Conservation (phyloP, 306 rosid species). For the Glycyrrhiza uralensis region DNA sequence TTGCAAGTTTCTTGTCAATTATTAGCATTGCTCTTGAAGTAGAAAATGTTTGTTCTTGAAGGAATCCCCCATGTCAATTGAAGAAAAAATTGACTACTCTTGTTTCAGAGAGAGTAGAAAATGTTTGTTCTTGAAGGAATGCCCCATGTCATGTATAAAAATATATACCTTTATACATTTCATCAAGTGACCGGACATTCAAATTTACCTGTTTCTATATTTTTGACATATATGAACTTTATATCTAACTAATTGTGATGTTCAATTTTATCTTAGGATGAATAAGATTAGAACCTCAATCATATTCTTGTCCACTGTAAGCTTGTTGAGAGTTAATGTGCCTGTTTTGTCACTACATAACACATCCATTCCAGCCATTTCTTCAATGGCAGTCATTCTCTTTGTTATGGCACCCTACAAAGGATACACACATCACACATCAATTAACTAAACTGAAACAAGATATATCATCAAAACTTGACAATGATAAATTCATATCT, state of each 20-base stretch:
- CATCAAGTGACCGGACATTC: not conserved
- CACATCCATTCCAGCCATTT: conserved; percentile 88
- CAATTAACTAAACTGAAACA: not conserved
- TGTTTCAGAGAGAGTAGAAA: not conserved
- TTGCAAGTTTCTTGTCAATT: not conserved
- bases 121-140: not conserved
- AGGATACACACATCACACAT: not conserved
- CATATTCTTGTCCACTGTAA: conserved; percentile 61
- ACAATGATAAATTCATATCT: not conserved
- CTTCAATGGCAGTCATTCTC: conserved; percentile 84
- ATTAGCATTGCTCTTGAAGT: not conserved
- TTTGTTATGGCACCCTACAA: conserved; percentile 80
- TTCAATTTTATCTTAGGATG: not conserved
- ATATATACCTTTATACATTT: not conserved
- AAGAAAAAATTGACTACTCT: not conserved
- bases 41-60: not conserved
- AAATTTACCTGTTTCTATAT: not conserved
- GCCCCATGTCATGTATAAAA: not conserved
- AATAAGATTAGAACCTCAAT: conserved; percentile 48
- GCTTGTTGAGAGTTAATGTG: conserved; percentile 78
- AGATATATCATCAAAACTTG: not conserved
- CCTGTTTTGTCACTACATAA: conserved; percentile 78
- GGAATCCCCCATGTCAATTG: not conserved
- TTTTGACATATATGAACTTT: not conserved
- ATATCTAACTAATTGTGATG: not conserved